Evolutionary conservation across 192 early-diverging fungal genomes (phyloP).

Genomic region (Linnemannia schmuckeri): DNA sequence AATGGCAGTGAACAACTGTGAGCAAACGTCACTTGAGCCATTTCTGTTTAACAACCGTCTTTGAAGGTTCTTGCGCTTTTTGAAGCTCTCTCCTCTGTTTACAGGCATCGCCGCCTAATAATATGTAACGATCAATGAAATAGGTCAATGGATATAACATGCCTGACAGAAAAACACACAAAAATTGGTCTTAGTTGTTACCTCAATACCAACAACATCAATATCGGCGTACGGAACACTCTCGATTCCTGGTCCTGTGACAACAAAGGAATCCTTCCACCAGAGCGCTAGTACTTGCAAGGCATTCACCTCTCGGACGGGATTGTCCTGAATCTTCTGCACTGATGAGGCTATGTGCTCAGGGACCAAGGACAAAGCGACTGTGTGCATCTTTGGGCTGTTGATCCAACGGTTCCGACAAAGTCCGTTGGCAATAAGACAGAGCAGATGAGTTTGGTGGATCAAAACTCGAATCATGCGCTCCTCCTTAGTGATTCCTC

Average conservation of each 20-base stretch:
- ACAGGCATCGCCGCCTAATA: constrained; percentile 33
- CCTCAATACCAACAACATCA: constrained; percentile 33
- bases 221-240: constrained; percentile 40
- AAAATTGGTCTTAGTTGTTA: not conserved
- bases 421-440: constrained; percentile 65
- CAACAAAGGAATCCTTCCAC: constrained; percentile 58
- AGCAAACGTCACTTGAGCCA: constrained; percentile 61
- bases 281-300: constrained; percentile 51
- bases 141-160: not conserved
- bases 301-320: constrained; percentile 35
- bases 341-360: constrained; percentile 38
- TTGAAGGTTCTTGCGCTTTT: constrained; percentile 41
- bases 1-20: constrained; percentile 59
- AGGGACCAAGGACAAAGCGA: constrained; percentile 57
- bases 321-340: constrained; percentile 8
- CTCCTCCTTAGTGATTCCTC: constrained; percentile 64
- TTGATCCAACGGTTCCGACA: constrained; percentile 70
- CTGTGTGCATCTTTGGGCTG: constrained; percentile 21
- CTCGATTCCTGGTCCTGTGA: constrained; percentile 51
- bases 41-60: constrained; percentile 32
- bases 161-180: not conserved
- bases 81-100: constrained; percentile 34
- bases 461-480: constrained; percentile 64
- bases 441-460: constrained; percentile 74
- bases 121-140: not conserved